phyloP scores from a whole-genome alignment of 2,329 filamentous ascomycete genomes.

The Pyrenochaeta sp. region DNA sequence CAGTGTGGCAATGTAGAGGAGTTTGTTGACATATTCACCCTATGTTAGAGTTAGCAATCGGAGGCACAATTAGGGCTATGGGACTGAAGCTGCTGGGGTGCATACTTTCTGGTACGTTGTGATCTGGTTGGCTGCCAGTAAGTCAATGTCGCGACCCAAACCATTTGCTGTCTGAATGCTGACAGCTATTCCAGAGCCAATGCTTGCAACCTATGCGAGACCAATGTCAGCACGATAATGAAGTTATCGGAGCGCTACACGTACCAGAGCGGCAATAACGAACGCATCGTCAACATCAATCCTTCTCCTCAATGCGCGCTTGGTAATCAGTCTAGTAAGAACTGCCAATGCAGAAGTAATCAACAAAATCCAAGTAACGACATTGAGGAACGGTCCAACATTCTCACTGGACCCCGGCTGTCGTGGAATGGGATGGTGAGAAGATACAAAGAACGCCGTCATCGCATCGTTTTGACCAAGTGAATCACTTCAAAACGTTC shows the following conservation, averaged over 20 bases:
- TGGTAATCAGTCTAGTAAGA: slow-evolving; percentile 44
- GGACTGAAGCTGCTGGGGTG: background rate
- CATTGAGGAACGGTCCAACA: slow-evolving; percentile 45
- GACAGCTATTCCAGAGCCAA: slow-evolving; percentile 44
- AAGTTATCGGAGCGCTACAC: slow-evolving; percentile 6
- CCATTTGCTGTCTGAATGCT: slow-evolving; percentile 42
- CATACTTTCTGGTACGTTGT: slow-evolving; percentile 43
- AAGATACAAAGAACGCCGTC: slow-evolving; percentile 32
- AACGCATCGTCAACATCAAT: slow-evolving; percentile 48
- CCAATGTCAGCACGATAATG: slow-evolving; percentile 13
- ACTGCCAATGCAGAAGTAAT: slow-evolving; percentile 46
- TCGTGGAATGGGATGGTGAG: slow-evolving; percentile 34
- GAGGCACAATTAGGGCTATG: background rate
- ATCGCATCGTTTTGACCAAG: slow-evolving; percentile 34
- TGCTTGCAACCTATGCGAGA: slow-evolving; percentile 33
- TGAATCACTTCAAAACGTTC: slow-evolving; percentile 16
- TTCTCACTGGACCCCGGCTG: slow-evolving; percentile 38
- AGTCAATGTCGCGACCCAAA: slow-evolving; percentile 35
- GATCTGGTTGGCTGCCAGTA: slow-evolving; percentile 27
- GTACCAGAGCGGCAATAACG: slow-evolving; percentile 44
- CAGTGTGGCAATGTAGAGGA: slow-evolving; percentile 46
- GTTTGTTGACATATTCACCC: slow-evolving; percentile 47
- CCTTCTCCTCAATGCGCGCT: slow-evolving; percentile 40
- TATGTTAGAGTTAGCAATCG: slow-evolving; percentile 10
- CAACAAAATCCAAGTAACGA: slow-evolving; percentile 46